A percentile compares a stretch with the other conserved stretches of the same genome.
phyloP scores from a whole-genome alignment of 495 filamentous ascomycete species.

The Geoglossum glabrum region DNA sequence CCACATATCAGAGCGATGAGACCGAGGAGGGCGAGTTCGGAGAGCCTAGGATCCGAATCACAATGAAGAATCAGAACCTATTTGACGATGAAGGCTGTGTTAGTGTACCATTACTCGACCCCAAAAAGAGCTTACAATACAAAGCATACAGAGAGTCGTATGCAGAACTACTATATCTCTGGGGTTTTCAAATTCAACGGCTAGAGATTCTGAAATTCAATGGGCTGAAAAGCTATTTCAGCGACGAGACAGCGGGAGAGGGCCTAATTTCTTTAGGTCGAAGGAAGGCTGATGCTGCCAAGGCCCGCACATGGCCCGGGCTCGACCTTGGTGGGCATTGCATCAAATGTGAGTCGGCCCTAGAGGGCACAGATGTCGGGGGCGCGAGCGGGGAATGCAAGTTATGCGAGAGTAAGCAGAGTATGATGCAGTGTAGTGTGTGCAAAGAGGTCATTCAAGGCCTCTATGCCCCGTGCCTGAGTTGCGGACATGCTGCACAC shows the following conservation, averaged over 20 bases:
- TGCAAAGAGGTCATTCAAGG: conserved; percentile 36
- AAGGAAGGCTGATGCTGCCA: conserved; percentile 15
- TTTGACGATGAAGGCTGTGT: conserved; percentile 65
- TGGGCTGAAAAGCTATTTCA: conserved; percentile 22
- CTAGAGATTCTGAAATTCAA: conserved; percentile 78
- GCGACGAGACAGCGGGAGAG: background rate
- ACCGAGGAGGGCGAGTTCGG: conserved; percentile 21
- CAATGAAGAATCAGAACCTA: conserved; percentile 51
- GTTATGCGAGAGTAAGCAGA: conserved; percentile 28
- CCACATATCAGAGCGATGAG: conserved; percentile 20
- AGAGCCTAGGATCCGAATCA: conserved; percentile 31
- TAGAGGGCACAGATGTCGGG: conserved; percentile 20
- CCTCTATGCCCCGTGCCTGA: conserved; percentile 35
- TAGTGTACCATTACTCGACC: conserved; percentile 48
- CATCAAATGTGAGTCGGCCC: conserved; percentile 30
- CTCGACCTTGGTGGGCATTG: conserved; percentile 41
- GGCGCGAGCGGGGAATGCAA: conserved; percentile 36
- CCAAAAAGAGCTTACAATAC: conserved; percentile 36
- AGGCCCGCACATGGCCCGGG: conserved; percentile 23
- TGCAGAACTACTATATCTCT: conserved; percentile 61
- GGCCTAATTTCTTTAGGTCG: conserved; percentile 11
- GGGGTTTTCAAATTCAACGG: conserved; percentile 54
- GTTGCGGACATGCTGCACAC: conserved; percentile 41
- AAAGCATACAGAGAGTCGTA: conserved; percentile 57
- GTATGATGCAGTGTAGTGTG: conserved; percentile 34